Percentiles rank a stretch among this genome's conserved stretches.
These are phyloP conservation scores for Murraya koenigii DNA, from an alignment of 345 rosid species.

Conservation along the genomic window DNA sequence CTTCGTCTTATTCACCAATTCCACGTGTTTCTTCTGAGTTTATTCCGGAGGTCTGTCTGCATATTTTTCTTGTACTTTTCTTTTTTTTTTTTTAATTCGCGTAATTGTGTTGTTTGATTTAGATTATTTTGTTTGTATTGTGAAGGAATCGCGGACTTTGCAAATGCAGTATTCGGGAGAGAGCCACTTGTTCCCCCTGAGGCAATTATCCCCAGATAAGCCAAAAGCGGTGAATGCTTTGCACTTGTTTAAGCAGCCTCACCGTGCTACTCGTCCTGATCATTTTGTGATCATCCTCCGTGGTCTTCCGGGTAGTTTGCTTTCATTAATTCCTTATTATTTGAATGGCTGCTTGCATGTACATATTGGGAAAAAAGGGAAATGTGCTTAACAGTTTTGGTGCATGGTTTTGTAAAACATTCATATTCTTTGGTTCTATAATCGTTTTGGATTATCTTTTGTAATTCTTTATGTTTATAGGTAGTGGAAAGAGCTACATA, in stretches of 20 bases:
- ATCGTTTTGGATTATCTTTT: neutral
- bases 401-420: neutral
- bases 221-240: constrained; percentile 64
- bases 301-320: constrained; percentile 75
- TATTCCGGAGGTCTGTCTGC: constrained; percentile 29
- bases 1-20: constrained; percentile 26
- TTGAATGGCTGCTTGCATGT: neutral
- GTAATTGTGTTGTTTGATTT: neutral
- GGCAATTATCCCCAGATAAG: constrained; percentile 44
- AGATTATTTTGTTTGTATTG: constrained; percentile 5
- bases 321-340: neutral
- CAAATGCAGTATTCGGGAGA: constrained; percentile 28
- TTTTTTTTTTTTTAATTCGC: neutral
- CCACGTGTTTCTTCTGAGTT: constrained; percentile 22
- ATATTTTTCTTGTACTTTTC: constrained; percentile 4
- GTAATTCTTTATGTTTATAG: constrained; percentile 27
- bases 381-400: neutral
- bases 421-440: neutral
- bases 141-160: constrained; percentile 34
- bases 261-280: constrained; percentile 70
- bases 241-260: constrained; percentile 64
- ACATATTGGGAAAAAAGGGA: neutral
- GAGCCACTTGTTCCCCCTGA: constrained; percentile 28
- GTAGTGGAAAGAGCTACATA: constrained; percentile 95
- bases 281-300: constrained; percentile 85